Evolutionary conservation across 148 eudicot genomes (phyloP), one percentile per base, ranked within the genome.

Genomic region (Nepenthes gracilis): DNA sequence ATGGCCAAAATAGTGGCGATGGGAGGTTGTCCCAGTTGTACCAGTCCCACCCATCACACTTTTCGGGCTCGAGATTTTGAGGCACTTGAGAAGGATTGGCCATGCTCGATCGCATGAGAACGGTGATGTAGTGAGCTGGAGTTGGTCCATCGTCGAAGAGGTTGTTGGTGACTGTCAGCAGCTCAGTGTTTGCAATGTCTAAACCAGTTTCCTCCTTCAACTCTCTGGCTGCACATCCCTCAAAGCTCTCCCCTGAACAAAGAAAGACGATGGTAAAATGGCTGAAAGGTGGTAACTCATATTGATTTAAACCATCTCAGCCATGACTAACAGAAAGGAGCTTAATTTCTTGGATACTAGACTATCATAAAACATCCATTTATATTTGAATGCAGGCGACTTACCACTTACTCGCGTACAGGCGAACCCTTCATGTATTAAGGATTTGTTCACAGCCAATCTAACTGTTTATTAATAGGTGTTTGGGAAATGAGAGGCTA

Each of bases 31-130:
- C 76, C 96, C 95, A 87, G 55, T 80, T 86, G 55, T 75, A 91
- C 97, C 97, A 91, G 55, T 80, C 84, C 97, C 97, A 91, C 9
- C 97, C 96, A 58, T 73, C 87, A 67, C 97, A 91, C 59, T 91
- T 91, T 14, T 91, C 87, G 6, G 96, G 96, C 79, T 91, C 97
- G 40, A 78, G 0, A 63, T 79, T 87, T 14, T 69, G 62, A 0
- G 96, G 84, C 2, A 67, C 50, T 64, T 85, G 85, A 23, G 73
- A 50, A 6, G 72, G 73, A 72, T 83, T 74, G 6, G 78, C 77
- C 35, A 72, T 53, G 10, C 62, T 45, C 10, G 86, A 85, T 0
- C 96, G 83, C 81, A 85, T 68, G 66, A 77, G 69, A 54, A 91
- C 64, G 33, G 79, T 74, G 23, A 92, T 84, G 12, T 81, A 64